phyloP scores from a whole-genome alignment of 371 early-diverging fungal species.

The Entomophthora muscae region DNA sequence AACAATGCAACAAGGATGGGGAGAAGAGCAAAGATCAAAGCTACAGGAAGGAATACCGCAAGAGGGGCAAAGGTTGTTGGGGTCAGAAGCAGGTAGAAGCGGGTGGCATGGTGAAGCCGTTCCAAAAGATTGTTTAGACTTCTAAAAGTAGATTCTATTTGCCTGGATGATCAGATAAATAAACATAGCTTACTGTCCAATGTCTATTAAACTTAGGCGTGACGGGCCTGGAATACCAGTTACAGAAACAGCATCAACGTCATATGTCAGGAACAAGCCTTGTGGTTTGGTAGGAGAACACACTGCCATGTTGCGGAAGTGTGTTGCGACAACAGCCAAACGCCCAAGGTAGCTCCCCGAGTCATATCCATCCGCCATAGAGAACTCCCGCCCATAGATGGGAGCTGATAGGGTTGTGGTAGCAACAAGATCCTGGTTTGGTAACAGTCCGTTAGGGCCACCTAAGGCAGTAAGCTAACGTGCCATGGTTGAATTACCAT shows the following conservation, averaged over 20 bases:
- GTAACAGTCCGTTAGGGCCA: slow-evolving; percentile 83
- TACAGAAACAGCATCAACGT: slow-evolving; percentile 68
- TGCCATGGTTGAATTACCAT: slow-evolving; percentile 25
- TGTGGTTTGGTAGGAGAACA: slow-evolving; percentile 53
- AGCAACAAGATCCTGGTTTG: slow-evolving; percentile 82
- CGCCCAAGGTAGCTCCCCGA: slow-evolving; percentile 14
- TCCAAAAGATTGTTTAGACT: slow-evolving; percentile 87
- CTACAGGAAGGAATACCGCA: slow-evolving; percentile 58
- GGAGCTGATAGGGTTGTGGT: slow-evolving; percentile 29
- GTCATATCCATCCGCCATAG: slow-evolving; percentile 14
- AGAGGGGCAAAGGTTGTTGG: slow-evolving; percentile 66
- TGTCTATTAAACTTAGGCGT: slow-evolving; percentile 16
- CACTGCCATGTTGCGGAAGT: slow-evolving; percentile 46
- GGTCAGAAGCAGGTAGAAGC: slow-evolving; percentile 79
- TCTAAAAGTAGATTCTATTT: slow-evolving; percentile 65
- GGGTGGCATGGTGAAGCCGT: slow-evolving; percentile 87
- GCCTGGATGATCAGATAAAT: slow-evolving; percentile 19
- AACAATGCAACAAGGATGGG: neutral
- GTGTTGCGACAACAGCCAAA: slow-evolving; percentile 27
- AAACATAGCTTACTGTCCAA: neutral
- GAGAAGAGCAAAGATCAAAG: neutral
- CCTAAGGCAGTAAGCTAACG: slow-evolving; percentile 21
- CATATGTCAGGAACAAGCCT: slow-evolving; percentile 54
- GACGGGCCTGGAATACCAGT: slow-evolving; percentile 28
- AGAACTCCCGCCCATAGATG: slow-evolving; percentile 11